phyloP scores from a whole-genome alignment of 192 early-diverging fungal genomes.

The Podila verticillata region DNA sequence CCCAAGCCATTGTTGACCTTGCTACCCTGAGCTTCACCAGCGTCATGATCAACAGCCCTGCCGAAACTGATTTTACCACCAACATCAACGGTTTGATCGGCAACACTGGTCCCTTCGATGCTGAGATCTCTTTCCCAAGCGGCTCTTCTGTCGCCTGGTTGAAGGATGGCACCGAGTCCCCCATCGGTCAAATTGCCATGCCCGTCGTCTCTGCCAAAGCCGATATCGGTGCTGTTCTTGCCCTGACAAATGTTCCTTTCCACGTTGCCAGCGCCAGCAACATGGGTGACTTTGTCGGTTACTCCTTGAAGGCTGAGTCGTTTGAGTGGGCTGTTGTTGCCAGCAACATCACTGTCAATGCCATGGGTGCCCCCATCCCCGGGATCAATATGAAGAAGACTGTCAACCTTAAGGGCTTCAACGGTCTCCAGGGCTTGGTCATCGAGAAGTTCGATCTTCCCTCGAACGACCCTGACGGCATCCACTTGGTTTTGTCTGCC shows the following conservation, averaged over 20 bases:
- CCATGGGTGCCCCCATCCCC: constrained; percentile 62
- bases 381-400: constrained; percentile 59
- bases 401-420: constrained; percentile 59
- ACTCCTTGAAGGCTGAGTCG: constrained; percentile 55
- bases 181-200: constrained; percentile 59
- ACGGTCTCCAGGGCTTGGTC: constrained; percentile 53
- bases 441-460: constrained; percentile 62
- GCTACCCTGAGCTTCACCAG: constrained; percentile 37
- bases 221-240: constrained; percentile 59
- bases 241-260: constrained; percentile 54
- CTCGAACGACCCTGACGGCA: constrained; percentile 56
- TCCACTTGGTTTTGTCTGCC: constrained; percentile 33
- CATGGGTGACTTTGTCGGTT: constrained; percentile 62
- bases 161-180: constrained; percentile 23
- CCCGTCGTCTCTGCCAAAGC: constrained; percentile 53
- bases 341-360: constrained; percentile 56
- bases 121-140: constrained; percentile 51
- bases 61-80: constrained; percentile 45
- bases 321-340: constrained; percentile 62
- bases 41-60: constrained; percentile 50
- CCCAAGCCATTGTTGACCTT: constrained; percentile 58
- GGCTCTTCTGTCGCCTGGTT: constrained; percentile 54
- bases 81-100: constrained; percentile 49
- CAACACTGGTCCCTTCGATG: constrained; percentile 50
- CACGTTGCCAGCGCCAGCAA: constrained; percentile 38